Conservation (phyloP, 1,284 basidiomycete species). For the Trichosporon asahii region DNA sequence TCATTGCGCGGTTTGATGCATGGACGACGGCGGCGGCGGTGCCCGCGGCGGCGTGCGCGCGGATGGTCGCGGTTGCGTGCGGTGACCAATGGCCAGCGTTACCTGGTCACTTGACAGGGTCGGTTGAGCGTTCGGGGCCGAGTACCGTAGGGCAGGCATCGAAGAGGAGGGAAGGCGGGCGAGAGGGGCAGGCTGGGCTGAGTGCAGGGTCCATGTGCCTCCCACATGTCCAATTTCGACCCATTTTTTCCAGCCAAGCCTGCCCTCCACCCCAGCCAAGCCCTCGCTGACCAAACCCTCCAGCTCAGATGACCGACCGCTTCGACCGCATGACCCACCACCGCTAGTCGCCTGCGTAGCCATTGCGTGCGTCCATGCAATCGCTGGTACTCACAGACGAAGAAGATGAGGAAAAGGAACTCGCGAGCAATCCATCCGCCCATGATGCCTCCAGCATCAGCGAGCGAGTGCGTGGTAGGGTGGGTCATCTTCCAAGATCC, state of each 20-base stretch:
- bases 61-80: not conserved
- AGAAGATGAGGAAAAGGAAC: slow-evolving; percentile 13
- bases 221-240: not conserved
- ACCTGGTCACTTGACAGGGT: not conserved
- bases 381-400: slow-evolving; percentile 10
- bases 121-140: not conserved
- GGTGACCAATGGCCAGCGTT: not conserved
- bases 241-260: not conserved
- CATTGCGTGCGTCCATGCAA: not conserved
- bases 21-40: not conserved
- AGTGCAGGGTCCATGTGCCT: not conserved
- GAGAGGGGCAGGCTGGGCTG: not conserved
- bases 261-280: not conserved
- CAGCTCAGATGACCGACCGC: not conserved
- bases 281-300: not conserved
- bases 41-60: not conserved
- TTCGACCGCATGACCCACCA: not conserved
- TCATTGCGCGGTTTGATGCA: not conserved
- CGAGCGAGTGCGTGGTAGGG: slow-evolving; percentile 28
- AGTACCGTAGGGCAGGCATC: not conserved
- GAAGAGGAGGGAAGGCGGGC: not conserved
- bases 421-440: slow-evolving; percentile 21
- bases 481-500: slow-evolving; percentile 30
- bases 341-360: not conserved
- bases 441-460: slow-evolving; percentile 33